Evolutionary conservation across 2,329 filamentous ascomycete species (phyloP).

Genomic region (Cytospora piceicola): DNA sequence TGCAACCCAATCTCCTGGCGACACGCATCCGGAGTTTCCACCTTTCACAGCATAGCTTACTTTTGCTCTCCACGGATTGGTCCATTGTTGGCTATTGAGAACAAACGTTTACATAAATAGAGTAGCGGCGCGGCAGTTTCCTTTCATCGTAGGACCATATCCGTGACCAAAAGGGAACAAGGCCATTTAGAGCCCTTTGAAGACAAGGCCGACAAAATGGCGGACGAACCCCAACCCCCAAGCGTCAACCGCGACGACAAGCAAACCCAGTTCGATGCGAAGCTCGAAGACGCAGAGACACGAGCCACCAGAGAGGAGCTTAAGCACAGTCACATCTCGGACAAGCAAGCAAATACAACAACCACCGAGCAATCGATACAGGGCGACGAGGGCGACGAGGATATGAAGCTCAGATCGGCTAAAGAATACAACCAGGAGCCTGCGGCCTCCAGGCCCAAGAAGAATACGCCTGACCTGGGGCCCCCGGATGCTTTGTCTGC

Average conservation of each 20-base stretch:
- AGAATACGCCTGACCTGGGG: constrained; percentile 40
- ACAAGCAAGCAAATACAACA: constrained; percentile 38
- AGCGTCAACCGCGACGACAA: constrained; percentile 41
- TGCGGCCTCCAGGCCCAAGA: constrained; percentile 35
- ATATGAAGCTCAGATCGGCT: constrained; percentile 26
- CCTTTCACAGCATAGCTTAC: background rate
- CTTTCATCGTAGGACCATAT: constrained; percentile 11
- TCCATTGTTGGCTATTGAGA: constrained; percentile 11
- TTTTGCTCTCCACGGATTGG: background rate
- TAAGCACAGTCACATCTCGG: constrained; percentile 66
- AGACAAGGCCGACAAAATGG: constrained; percentile 21
- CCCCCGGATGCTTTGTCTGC: constrained; percentile 39
- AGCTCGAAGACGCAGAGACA: constrained; percentile 65
- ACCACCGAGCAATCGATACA: constrained; percentile 23
- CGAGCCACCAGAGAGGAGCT: constrained; percentile 67
- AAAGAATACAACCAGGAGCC: constrained; percentile 37
- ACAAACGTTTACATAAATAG: constrained; percentile 5
- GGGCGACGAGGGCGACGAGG: constrained; percentile 36
- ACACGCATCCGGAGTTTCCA: constrained; percentile 20
- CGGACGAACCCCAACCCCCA: constrained; percentile 20
- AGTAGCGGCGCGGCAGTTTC: constrained; percentile 4
- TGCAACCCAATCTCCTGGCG: constrained; percentile 11
- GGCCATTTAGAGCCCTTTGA: constrained; percentile 9
- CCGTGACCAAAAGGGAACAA: constrained; percentile 6
- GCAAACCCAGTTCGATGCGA: constrained; percentile 40